Base-by-base conservation (phyloP, 169 alveolate species). In the Plasmodium falciparum region DNA sequence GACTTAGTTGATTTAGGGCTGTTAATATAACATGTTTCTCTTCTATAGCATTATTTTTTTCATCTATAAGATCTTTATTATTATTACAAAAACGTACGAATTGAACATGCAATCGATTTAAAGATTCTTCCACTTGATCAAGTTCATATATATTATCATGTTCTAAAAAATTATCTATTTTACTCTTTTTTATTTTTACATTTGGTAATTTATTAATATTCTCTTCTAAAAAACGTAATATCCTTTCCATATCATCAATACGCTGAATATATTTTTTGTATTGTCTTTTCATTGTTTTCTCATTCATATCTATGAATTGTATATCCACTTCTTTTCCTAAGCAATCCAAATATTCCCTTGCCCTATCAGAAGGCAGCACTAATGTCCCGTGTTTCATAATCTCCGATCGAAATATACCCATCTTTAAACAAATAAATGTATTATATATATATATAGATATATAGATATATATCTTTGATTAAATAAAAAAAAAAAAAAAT, bases 371-470 rank as follows among this genome's bases (percentile, higher is more conserved):
- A 50, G 99, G 99, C 58, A 97, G 92, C 76, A 97, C 98, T 74
- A 97, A 92, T 58, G 99, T 97, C 91, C 99, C 99, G 73, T 93
- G 97, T 83, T 95, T 90, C 99, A 97, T 97, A 50, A 95, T 92
- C 96, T 80, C 90, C 39, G 90, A 80, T 80, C 90, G 52, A 61
- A 80, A 80, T 69, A 70, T 70, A 12, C 90, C 90, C 90, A 80
- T 80, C 39, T 26, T n/a, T 26, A 20, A 29, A 29, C 39, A 29
- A 29, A 2, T 29, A 29, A 29, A 29, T 29, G 6, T 29, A 29
- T 29, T 29, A 29, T 29, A 29, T 29, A 29, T 3, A 29, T 29
- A 29, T 29, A 29, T 29, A 29, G 0, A 29, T 29, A 29, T 29
- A 29, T 29, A 29, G 0, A 29, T 29, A 29, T 29, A 29, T 29